phyloP scores from a whole-genome alignment of 2,329 filamentous ascomycete species.

The Pseudopyricularia javanii region DNA sequence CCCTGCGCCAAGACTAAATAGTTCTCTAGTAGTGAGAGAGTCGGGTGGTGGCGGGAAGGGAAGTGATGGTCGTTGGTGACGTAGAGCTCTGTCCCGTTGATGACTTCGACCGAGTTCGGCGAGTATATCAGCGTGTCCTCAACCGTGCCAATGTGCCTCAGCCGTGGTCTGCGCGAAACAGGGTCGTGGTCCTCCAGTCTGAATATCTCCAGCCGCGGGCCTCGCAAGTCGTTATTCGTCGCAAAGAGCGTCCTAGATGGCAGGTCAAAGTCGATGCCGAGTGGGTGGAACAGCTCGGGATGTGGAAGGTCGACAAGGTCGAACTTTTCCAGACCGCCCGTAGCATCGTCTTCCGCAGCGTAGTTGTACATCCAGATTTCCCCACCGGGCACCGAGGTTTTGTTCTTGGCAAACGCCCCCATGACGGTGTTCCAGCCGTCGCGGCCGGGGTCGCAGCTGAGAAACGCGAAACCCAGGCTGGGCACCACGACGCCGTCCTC shows the following conservation, averaged over 20 bases:
- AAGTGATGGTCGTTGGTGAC: constrained; percentile 29
- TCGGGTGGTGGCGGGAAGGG: constrained; percentile 9
- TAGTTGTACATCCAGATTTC: constrained; percentile 26
- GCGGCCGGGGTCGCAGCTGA: constrained; percentile 24
- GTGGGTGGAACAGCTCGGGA: constrained; percentile 21
- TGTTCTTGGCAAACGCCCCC: constrained; percentile 12
- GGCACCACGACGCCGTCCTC: constrained; percentile 25
- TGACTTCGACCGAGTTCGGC: constrained; percentile 24
- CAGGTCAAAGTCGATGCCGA: constrained; percentile 25
- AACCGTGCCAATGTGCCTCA: constrained; percentile 22
- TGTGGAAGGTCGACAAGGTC: constrained; percentile 4
- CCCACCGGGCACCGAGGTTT: constrained; percentile 8
- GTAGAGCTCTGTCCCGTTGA: constrained; percentile 22
- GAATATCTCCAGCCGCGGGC: constrained; percentile 25
- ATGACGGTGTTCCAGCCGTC: constrained; percentile 29
- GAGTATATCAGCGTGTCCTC: constrained; percentile 22
- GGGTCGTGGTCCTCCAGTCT: constrained; percentile 18
- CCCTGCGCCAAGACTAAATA: constrained; percentile 15
- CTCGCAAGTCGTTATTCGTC: constrained; percentile 21
- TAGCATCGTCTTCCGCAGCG: not conserved
- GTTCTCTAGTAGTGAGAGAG: constrained; percentile 20
- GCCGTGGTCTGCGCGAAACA: constrained; percentile 12
- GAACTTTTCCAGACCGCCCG: not conserved
- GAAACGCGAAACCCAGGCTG: constrained; percentile 19
- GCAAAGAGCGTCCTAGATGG: constrained; percentile 21